Percentiles rank a stretch among this genome's conserved stretches.
These are phyloP conservation scores for Fonsecaea pugnacius DNA, from an alignment of 2,329 filamentous ascomycete genomes.

Conservation along the genomic window DNA sequence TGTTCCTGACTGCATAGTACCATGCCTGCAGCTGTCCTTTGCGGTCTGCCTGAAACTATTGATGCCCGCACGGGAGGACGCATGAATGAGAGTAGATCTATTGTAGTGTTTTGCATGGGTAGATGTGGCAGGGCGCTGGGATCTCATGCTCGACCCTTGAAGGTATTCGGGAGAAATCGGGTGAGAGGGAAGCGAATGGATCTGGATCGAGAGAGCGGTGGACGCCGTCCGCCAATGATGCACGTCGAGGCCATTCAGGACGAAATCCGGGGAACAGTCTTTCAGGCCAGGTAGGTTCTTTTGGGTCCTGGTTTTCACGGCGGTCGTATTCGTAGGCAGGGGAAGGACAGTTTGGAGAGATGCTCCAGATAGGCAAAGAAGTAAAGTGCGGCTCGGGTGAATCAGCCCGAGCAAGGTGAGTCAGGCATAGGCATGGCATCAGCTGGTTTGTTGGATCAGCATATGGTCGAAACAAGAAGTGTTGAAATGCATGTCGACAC, in stretches of 20 bases:
- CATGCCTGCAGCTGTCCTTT: background rate
- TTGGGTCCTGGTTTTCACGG: background rate
- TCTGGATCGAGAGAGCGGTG: constrained; percentile 12
- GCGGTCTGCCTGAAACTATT: constrained; percentile 7
- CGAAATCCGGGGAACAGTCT: constrained; percentile 16
- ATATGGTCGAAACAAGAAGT: constrained; percentile 11
- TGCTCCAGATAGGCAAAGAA: background rate
- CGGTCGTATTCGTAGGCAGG: background rate
- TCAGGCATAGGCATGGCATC: constrained; percentile 8
- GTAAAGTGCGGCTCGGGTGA: constrained; percentile 17
- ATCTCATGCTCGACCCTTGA: background rate
- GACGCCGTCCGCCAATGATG: constrained; percentile 6
- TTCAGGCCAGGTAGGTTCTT: background rate
- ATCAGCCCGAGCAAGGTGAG: constrained; percentile 25
- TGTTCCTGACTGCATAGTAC: constrained; percentile 1
- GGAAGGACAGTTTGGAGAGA: background rate
- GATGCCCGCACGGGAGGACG: constrained; percentile 18
- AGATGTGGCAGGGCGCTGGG: constrained; percentile 1
- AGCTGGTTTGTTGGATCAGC: constrained; percentile 13
- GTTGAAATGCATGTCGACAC: constrained; percentile 21
- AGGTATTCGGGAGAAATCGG: constrained; percentile 14
- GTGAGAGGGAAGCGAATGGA: background rate
- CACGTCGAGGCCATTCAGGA: background rate
- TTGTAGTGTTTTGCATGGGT: background rate
- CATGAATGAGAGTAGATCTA: constrained; percentile 1